Conservation (phyloP, 345 rosid species). For the Arabidopsis thaliana region DNA sequence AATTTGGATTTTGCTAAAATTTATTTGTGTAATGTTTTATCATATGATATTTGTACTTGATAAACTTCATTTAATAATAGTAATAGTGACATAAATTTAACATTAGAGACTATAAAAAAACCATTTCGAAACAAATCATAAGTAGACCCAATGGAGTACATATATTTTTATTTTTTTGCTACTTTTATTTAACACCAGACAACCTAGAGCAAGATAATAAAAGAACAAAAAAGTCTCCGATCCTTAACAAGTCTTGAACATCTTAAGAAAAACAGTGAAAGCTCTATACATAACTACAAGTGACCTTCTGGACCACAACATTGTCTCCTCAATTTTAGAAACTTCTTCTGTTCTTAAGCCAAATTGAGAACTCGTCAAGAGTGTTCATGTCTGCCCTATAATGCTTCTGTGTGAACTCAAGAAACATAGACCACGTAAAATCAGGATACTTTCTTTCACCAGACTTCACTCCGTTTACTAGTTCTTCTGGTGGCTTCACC, state of each 20-base stretch:
- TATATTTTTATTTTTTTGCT: constrained; percentile 25
- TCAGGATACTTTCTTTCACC: constrained; percentile 62
- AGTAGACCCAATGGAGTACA: not conserved
- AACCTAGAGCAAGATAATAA: constrained; percentile 1
- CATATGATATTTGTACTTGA: not conserved
- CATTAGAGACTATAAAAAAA: not conserved
- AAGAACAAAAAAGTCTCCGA: not conserved
- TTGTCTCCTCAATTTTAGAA: constrained; percentile 39
- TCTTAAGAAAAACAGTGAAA: constrained; percentile 18
- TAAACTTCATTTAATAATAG: not conserved
- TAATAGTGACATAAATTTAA: not conserved
- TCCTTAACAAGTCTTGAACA: constrained; percentile 8
- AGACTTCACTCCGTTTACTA: constrained; percentile 29
- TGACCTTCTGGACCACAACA: constrained; percentile 30
- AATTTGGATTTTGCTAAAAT: not conserved
- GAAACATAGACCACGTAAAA: constrained; percentile 77
- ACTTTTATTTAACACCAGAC: constrained; percentile 12
- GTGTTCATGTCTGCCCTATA: constrained; percentile 44
- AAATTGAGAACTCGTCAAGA: constrained; percentile 40
- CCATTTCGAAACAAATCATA: constrained; percentile 3
- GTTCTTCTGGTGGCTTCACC: constrained; percentile 71
- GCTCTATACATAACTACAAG: constrained; percentile 30
- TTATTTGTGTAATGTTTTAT: not conserved
- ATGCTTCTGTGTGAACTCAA: constrained; percentile 58
- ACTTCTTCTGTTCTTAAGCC: constrained; percentile 38